Percentiles rank a stretch among this genome's conserved stretches.
phyloP scores from a whole-genome alignment of 129 eudicot species.

The Helianthus tuberosus region DNA sequence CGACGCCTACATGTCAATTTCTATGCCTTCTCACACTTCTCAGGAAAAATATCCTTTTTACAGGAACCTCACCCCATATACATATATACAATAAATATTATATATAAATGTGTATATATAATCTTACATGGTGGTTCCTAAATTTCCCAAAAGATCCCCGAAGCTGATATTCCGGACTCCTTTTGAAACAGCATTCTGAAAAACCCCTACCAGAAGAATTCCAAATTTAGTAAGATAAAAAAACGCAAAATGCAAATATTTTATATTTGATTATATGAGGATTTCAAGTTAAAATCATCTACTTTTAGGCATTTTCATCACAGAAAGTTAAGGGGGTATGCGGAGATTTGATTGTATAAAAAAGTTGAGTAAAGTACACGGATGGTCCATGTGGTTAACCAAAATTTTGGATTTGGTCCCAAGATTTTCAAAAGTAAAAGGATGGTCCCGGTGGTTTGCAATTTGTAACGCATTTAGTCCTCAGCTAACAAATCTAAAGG shows the following conservation, averaged over 20 bases:
- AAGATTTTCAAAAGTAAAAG: too few relatives aligned
- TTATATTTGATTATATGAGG: not conserved
- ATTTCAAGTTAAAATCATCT: not conserved
- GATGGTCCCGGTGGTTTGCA: too few relatives aligned
- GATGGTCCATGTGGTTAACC: too few relatives aligned
- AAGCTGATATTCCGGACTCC: conserved; percentile 92
- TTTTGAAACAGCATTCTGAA: conserved; percentile 77
- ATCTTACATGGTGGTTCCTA: conserved; percentile 91
- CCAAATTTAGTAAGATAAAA: conserved; percentile 31
- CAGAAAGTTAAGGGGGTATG: not conserved
- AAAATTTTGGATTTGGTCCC: too few relatives aligned
- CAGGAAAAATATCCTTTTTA: too few relatives aligned
- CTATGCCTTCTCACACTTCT: too few relatives aligned
- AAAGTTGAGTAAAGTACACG: too few relatives aligned
- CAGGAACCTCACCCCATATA: too few relatives aligned
- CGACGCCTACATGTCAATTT: too few relatives aligned
- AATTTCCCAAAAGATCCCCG: conserved; percentile 88
- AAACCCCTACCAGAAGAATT: conserved; percentile 60
- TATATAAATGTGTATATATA: not conserved
- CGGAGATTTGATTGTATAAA: conserved; percentile 5
- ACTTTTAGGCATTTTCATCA: conserved; percentile 10
- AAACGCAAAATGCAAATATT: not conserved
- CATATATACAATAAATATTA: not conserved
- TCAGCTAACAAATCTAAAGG: too few relatives aligned
- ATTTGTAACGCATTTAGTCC: too few relatives aligned